A percentile compares a stretch with the other conserved stretches of the same genome.
phyloP scores from a whole-genome alignment of 2,329 filamentous ascomycete species.

The Aphanocladium album region DNA sequence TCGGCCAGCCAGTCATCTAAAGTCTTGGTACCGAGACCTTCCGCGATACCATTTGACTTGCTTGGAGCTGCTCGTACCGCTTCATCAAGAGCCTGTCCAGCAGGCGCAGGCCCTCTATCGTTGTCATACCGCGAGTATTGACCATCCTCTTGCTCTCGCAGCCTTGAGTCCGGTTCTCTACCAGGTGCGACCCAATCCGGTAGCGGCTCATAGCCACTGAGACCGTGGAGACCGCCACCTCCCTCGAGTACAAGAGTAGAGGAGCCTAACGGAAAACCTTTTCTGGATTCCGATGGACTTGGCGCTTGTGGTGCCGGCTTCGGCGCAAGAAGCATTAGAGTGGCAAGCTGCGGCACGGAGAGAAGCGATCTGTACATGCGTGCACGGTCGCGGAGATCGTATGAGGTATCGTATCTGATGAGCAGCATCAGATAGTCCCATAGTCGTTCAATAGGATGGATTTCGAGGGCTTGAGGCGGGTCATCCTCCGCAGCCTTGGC shows the following conservation, averaged over 20 bases:
- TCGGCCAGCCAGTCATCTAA: conserved; percentile 91
- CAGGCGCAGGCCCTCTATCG: conserved; percentile 42
- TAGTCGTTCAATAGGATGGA: conserved; percentile 67
- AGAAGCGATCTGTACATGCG: conserved; percentile 84
- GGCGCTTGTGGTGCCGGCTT: conserved; percentile 91
- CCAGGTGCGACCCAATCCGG: conserved; percentile 82
- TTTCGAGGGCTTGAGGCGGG: conserved; percentile 26
- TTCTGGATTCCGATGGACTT: conserved; percentile 79
- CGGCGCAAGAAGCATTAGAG: conserved; percentile 82
- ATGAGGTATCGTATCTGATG: conserved; percentile 88
- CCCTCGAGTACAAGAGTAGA: conserved; percentile 79
- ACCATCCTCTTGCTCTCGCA: conserved; percentile 54
- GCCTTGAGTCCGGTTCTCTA: conserved; percentile 68
- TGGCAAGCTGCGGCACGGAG: conserved; percentile 78
- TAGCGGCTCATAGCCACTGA: conserved; percentile 72
- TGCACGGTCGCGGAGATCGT: conserved; percentile 87
- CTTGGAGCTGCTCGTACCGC: conserved; percentile 36
- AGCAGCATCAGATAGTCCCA: conserved; percentile 84
- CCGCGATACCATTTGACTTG: conserved; percentile 48
- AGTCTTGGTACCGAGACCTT: conserved; percentile 62
- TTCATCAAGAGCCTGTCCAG: conserved; percentile 59
- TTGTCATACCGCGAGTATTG: conserved; percentile 26
- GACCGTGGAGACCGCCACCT: conserved; percentile 65
- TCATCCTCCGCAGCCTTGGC: conserved; percentile 30
- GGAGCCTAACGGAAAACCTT: conserved; percentile 73